Evolutionary conservation across 768 basidiomycete genomes (phyloP), one percentile per base, ranked within the genome.

Genomic region (Mycena chlorophos): DNA sequence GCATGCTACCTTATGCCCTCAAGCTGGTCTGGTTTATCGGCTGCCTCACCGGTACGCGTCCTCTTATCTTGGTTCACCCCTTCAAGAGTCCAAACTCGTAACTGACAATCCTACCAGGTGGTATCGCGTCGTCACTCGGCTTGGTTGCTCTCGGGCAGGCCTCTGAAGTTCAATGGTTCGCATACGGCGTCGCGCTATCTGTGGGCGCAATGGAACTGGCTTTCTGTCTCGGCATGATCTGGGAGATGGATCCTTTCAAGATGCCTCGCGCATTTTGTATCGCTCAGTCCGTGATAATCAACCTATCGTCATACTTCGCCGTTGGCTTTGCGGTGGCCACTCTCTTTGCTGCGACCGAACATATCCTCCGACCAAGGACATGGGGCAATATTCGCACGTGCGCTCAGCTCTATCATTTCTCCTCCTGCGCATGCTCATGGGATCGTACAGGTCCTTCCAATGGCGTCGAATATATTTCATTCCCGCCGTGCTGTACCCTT

Each of bases 201-300:
- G 10, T 34, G 31, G 17, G 10, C 17, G 17, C 17, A 8, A 8
- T 8, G 31, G 31, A 34, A 34, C 10, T 17, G 10, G 17, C 17
- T 8, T 53, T 62, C 34, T 62, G 61, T 20, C 51, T 62, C 5
- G 61, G 61, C 2, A 55, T 62, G 38, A 59, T 62, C 3, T 62
- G 61, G 61, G 42, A 45, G 8, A 62, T 62, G 61, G 54, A 62
- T 20, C 61, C 61, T 5, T 53, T 38, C 27, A 2, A 13, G 4
- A 62, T 62, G 61, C 61, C 61, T 12, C 26, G 28, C 27, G 27
- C 46, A 2, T 62, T 62, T 30, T 62, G 61, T 17, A 1, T 55
- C 14, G 57, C 50, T 20, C 58, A 59, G 55, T 12, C 54, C 5
- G 51, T 59, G 19, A 17, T 52, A 14, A 50, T 62, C 25, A 17